Evolutionary conservation across 768 basidiomycete species (phyloP), one percentile per base, ranked within the genome.

Genomic region (Exsudoporus frostii): DNA sequence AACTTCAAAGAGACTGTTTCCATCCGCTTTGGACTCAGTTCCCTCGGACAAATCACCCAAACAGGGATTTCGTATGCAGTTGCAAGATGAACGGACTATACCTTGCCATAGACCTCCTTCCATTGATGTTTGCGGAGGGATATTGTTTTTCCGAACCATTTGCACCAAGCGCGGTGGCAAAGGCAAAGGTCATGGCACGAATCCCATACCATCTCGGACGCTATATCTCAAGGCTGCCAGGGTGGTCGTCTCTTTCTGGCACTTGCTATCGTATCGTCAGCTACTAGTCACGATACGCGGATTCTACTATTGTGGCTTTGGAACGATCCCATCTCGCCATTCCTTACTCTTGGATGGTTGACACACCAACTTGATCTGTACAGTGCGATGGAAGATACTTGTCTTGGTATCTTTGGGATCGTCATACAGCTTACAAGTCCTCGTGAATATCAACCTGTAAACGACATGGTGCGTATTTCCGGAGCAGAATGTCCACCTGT

Each of bases 241-340:
- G 22, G 22, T 32, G 11, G 9, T 42, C 7, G 27, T 15, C 29
- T 50, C 19, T n/a, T 29, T 17, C 30, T 54, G 22, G 43, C 40
- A 5, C 19, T 43, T 42, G 36, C 11, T 27, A 27, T 43, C n/a
- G n/a, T n/a, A n/a, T n/a, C n/a, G 40, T 6, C 46, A 34, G 22
- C 24, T 57, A 17, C 29, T 9, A 29, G 27, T 29, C 73, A 20
- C 68, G 66, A 30, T 50, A 51, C n/a, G 27, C 37, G 15, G 33
- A 48, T 36, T 5, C 48, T 33, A 19, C 20, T 20, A 37, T 39
- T 29, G 24, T 46, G 45, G 9, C 24, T 56, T 48, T 47, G 56
- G 34, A 29, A 33, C 20, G 9, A 34, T 51, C 33, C 36, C 49
- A 22, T 47, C 44, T 30, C 45, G 56, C 56, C 56, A 14, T 39